Evolutionary conservation across 202 grass and related monocot genomes (phyloP), one percentile per base, ranked within the genome.

Genomic region (Dendrocalamus latiflorus): DNA sequence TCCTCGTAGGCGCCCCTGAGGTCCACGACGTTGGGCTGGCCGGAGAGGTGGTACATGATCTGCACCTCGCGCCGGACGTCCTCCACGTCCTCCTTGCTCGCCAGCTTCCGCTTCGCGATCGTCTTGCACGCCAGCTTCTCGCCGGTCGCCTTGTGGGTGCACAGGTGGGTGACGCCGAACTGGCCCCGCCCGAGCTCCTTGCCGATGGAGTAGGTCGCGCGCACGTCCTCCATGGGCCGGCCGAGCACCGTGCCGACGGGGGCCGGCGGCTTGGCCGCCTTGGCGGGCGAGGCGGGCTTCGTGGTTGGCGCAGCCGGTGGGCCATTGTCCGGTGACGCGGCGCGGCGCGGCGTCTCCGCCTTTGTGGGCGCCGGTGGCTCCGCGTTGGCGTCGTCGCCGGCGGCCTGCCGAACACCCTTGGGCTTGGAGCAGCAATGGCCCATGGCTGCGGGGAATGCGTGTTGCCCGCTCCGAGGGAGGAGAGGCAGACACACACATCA

Each of bases 61-160:
- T 90, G 82, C 34, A 97, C 94, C 89, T 97, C 91, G n/a, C 94
- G 83, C 0, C 87, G 81, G 1, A 97, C 91, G 55, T 97, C 94
- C 9, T 97, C 94, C 28, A 89, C 80, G 68, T 97, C 94, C 85
- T 97, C 94, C 36, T 80, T 73, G 2, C 14, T 56, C 0, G 85
- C 28, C 25, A 97, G 87, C 85, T 94, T 97, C 87, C 91, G 74
- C 72, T 97, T 94, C 0, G 94, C 90, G 79, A 97, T 97, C 67
- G 85, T 97, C 79, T 97, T 97, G 89, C 91, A 94, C 12, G 94
- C 94, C 10, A 97, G 82, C 42, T 90, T 93, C 89, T 93, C 94
- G 20, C 91, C 87, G 1, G 85, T 85, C 5, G 54, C 39, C 30
- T 58, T 82, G 84, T 94, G 84, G 62, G 91, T 97, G 85, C 94